Evolutionary conservation across 2,329 filamentous ascomycete genomes (phyloP).

Genomic region (Colletotrichum phormii): DNA sequence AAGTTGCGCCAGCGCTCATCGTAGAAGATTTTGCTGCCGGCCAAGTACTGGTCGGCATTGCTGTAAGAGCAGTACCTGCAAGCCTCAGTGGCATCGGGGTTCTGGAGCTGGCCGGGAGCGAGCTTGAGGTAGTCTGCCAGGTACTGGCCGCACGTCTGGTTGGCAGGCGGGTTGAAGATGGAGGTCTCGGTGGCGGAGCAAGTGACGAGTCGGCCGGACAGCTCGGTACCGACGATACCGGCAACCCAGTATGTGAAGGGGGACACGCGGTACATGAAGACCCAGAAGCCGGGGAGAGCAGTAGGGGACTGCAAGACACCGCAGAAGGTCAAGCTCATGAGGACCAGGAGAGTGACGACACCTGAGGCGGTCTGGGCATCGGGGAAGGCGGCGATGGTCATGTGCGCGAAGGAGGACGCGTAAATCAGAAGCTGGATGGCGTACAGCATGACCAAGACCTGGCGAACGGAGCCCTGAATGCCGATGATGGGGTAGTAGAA

Average conservation of each 20-base stretch:
- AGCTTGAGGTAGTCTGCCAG: conserved; percentile 65
- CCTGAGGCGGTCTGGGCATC: conserved; percentile 76
- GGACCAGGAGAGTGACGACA: conserved; percentile 69
- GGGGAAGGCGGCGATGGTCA: conserved; percentile 78
- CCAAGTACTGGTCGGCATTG: conserved; percentile 71
- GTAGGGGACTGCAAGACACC: conserved; percentile 71
- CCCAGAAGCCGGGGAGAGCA: conserved; percentile 78
- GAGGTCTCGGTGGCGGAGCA: conserved; percentile 70
- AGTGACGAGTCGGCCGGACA: conserved; percentile 64
- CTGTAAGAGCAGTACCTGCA: conserved; percentile 77
- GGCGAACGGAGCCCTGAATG: conserved; percentile 62
- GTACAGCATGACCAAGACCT: conserved; percentile 74
- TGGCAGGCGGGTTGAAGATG: conserved; percentile 72
- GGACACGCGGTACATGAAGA: conserved; percentile 78
- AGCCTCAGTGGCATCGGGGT: conserved; percentile 63
- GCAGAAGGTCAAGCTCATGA: conserved; percentile 71
- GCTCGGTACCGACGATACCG: conserved; percentile 74
- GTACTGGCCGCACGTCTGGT: conserved; percentile 73
- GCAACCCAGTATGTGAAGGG: conserved; percentile 77
- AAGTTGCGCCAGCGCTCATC: conserved; percentile 75
- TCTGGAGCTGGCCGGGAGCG: conserved; percentile 69
- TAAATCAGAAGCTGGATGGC: conserved; percentile 77
- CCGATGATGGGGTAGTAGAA: conserved; percentile 77
- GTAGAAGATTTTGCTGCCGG: conserved; percentile 59
- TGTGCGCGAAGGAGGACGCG: conserved; percentile 77